Evolutionary conservation across 495 filamentous ascomycete genomes (phyloP).

Genomic region (Xylaria longipes): DNA sequence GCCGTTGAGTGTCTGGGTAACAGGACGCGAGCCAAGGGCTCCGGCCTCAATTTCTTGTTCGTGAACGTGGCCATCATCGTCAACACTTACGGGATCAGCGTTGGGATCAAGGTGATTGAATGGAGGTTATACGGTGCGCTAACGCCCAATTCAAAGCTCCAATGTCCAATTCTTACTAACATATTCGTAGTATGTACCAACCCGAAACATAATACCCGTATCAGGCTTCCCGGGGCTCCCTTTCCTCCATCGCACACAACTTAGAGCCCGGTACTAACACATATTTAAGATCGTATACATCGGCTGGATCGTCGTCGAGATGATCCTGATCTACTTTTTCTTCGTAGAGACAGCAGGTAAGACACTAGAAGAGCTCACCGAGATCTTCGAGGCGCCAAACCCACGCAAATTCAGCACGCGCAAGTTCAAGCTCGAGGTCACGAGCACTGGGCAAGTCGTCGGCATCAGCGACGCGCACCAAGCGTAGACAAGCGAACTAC

Average conservation of each 20-base stretch:
- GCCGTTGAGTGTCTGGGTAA: conserved; percentile 50
- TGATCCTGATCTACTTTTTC: conserved; percentile 65
- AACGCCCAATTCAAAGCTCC: background rate
- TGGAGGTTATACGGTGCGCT: conserved; percentile 51
- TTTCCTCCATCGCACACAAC: background rate
- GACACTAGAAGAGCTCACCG: conserved; percentile 72
- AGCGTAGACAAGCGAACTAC: background rate
- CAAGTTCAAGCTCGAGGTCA: conserved; percentile 46
- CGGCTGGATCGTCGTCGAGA: conserved; percentile 58
- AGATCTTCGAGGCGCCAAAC: conserved; percentile 65
- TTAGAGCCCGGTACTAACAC: background rate
- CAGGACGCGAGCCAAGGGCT: conserved; percentile 58
- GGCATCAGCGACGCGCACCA: conserved; percentile 22
- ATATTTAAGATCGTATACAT: conserved; percentile 54
- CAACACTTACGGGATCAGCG: conserved; percentile 56
- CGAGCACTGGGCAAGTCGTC: conserved; percentile 18
- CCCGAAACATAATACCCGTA: background rate
- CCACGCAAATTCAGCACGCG: conserved; percentile 62
- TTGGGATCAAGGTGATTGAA: conserved; percentile 60
- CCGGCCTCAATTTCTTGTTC: conserved; percentile 47
- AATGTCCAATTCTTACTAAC: conserved; percentile 1
- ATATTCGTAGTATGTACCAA: conserved; percentile 12
- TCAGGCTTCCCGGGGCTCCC: background rate
- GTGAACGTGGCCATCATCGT: conserved; percentile 50
- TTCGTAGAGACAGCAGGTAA: conserved; percentile 72